A percentile compares a stretch with the other conserved stretches of the same genome.
These are phyloP conservation scores for Cinchona pubescens DNA, from an alignment of 257 asterid genomes.

Conservation along the genomic window DNA sequence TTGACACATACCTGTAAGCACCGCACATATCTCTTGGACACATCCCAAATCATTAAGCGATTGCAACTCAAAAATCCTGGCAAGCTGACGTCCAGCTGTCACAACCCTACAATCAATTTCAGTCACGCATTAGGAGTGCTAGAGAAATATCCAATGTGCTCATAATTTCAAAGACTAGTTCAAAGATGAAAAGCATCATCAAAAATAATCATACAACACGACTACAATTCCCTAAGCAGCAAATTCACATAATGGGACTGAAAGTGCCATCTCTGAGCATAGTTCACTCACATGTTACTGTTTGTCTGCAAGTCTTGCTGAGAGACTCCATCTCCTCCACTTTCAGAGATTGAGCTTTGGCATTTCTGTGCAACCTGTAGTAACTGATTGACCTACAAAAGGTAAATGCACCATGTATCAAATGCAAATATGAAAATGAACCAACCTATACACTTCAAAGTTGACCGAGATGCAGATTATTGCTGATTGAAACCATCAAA, in stretches of 20 bases:
- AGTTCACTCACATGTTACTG: constrained; percentile 70
- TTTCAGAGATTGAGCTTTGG: constrained; percentile 80
- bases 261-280: not conserved
- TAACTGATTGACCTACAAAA: constrained; percentile 79
- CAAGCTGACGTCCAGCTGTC: constrained; percentile 97
- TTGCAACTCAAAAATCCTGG: constrained; percentile 87
- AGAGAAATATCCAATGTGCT: not conserved
- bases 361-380: constrained; percentile 97
- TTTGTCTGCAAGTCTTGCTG: constrained; percentile 86
- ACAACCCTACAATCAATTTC: constrained; percentile 49
- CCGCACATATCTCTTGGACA: constrained; percentile 89
- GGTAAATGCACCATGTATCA: not conserved
- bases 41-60: constrained; percentile 93
- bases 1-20: constrained; percentile 74
- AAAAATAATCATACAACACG: not conserved
- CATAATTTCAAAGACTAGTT: too few relatives aligned
- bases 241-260: not conserved
- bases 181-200: not conserved
- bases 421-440: not conserved
- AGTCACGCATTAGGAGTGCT: not conserved
- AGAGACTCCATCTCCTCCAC: constrained; percentile 81
- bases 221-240: not conserved
- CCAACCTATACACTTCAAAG: not conserved
- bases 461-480: not conserved
- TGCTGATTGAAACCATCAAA: not conserved